Evolutionary conservation across 805 yeast genomes (phyloP).

Genomic region (Blastobotrys peoriensis): DNA sequence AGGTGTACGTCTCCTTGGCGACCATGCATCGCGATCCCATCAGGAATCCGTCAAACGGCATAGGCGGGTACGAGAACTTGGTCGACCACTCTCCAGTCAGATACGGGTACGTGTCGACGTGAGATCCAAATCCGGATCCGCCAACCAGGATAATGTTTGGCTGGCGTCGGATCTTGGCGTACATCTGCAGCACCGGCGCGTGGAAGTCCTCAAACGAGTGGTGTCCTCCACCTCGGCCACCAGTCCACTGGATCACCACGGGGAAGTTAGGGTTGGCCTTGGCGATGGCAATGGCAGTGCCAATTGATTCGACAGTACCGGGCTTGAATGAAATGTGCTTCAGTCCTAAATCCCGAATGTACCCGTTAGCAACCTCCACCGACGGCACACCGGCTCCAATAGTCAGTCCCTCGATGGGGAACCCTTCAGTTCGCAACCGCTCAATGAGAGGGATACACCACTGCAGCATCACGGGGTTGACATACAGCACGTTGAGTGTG

Average conservation of each 20-base stretch:
- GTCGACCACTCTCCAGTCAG: slow-evolving; percentile 97
- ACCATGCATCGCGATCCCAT: slow-evolving; percentile 97
- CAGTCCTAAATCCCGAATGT: slow-evolving; percentile 84
- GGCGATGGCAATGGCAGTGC: slow-evolving; percentile 82
- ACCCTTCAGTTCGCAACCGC: slow-evolving; percentile 82
- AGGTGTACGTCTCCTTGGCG: slow-evolving; percentile 92
- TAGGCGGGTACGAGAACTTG: slow-evolving; percentile 82
- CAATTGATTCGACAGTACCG: slow-evolving; percentile 90
- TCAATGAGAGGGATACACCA: slow-evolving; percentile 98
- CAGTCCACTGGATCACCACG: slow-evolving; percentile 97
- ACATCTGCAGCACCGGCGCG: slow-evolving; percentile 94
- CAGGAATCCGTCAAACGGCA: slow-evolving; percentile 98
- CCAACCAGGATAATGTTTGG: slow-evolving; percentile 86
- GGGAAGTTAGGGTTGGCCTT: slow-evolving; percentile 96
- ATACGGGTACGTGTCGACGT: slow-evolving; percentile 95
- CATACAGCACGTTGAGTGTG: slow-evolving; percentile 88
- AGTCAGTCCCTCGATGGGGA: slow-evolving; percentile 91
- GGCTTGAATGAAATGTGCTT: slow-evolving; percentile 96
- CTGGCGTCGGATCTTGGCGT: slow-evolving; percentile 87
- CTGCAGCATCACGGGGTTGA: slow-evolving; percentile 94
- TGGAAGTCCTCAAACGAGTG: slow-evolving; percentile 99
- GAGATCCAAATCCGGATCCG: slow-evolving; percentile 98
- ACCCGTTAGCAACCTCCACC: slow-evolving; percentile 92
- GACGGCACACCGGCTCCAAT: slow-evolving; percentile 99
- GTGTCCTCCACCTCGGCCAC: slow-evolving; percentile 99